Base-by-base conservation (phyloP, 2,329 filamentous ascomycete genomes). In the Stagonosporopsis chrysanthemi region DNA sequence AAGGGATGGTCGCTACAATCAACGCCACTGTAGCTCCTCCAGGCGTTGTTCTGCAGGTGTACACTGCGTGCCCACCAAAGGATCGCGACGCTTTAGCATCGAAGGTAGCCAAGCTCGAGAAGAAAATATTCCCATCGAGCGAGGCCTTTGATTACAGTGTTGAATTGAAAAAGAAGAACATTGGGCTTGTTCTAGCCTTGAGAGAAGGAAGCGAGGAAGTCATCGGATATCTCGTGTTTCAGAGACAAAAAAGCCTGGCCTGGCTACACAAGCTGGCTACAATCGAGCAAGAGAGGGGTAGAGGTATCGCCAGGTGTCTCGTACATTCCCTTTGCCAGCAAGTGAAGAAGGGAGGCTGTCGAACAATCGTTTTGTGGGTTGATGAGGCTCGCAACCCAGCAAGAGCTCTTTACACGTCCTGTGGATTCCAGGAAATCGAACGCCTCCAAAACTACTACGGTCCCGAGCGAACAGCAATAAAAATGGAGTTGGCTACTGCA, bases 191-290 rank as follows among this genome's bases (percentile, higher is more conserved):
- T 31, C 77, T 78, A 17, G 68, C 63, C 14, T 72, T 15, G 64
- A 55, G 53, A 47, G 62, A 47, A 58, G 48, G 24, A 60, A 61
- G 7, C 24, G 49, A 22, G 15, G 67, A 66, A 42, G 54, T 82
- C 26, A 70, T 78, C 50, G 82, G 78, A 36, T 85, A 84, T 31
- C 67, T 69, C 6, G 67, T 69, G 50, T 66, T 66, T 51, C 67
- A 69, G 36, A 61, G 65, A 22, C 60, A 66, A 48, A 69, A 69
- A 33, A 58, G 64, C 44, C 61, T 76, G 24, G 79, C 79, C 17
- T 76, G 82, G 51, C 73, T 84, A 40, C 82, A 84, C 65, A 85
- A 84, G 62, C 73, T 84, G 35, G 84, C 82, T 60, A 80, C 84
- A 14, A 69, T 78, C 26, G 78, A 80, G 65, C 62, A 72, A 39